These are phyloP conservation scores for Salix koriyanagi DNA, from an alignment of 345 rosid genomes.

Conservation along the genomic window DNA sequence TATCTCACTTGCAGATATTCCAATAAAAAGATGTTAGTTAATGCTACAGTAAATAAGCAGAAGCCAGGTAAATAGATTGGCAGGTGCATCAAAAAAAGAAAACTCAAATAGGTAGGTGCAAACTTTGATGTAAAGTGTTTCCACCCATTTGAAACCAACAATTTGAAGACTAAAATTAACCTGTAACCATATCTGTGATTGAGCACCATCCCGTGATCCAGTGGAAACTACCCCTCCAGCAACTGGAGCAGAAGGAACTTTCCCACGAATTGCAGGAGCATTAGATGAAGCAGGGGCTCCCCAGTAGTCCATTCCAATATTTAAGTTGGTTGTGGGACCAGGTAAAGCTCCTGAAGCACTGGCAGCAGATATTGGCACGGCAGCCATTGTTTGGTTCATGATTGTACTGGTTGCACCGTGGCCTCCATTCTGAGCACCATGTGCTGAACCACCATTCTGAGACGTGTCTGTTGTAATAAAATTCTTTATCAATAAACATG, in stretches of 20 bases:
- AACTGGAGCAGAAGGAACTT: slow-evolving; percentile 65
- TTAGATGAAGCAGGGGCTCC: slow-evolving; percentile 62
- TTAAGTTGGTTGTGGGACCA: slow-evolving; percentile 86
- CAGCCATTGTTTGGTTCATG: slow-evolving; percentile 48
- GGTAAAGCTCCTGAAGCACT: slow-evolving; percentile 54
- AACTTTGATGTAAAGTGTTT: background rate
- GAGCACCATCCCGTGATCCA: slow-evolving; percentile 65
- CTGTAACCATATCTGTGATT: slow-evolving; percentile 85
- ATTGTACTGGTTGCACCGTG: slow-evolving; percentile 40
- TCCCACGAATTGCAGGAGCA: slow-evolving; percentile 63
- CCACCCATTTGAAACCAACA: background rate
- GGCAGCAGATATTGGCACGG: slow-evolving; percentile 59
- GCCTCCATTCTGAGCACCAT: slow-evolving; percentile 69
- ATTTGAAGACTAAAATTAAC: slow-evolving; percentile 22
- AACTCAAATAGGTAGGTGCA: background rate
- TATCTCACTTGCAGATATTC: background rate
- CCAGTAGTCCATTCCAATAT: slow-evolving; percentile 99
- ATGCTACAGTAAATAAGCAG: background rate
- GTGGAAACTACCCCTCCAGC: slow-evolving; percentile 59
- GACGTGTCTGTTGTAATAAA: slow-evolving; percentile 52
- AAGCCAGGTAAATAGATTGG: background rate
- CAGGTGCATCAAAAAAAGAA: background rate
- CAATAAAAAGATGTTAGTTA: background rate
- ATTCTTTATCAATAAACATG: slow-evolving; percentile 9
- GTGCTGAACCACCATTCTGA: slow-evolving; percentile 67